Conservation (phyloP, 306 rosid genomes). For the Glycine latifolia region DNA sequence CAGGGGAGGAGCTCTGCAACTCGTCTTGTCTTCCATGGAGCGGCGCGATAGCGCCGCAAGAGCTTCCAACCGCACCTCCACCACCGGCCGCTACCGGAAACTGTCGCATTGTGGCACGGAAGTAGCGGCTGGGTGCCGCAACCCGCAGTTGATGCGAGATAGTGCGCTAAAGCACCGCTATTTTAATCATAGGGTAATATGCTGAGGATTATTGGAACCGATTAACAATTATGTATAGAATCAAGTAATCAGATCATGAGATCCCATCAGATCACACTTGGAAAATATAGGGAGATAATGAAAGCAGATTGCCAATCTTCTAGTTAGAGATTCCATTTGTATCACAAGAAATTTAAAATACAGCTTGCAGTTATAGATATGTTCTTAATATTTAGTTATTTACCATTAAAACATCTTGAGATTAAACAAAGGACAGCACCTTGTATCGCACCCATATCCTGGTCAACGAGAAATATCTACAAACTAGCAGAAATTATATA, state of each 20-base stretch:
- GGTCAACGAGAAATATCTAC: constrained; percentile 40
- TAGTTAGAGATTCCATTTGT: constrained; percentile 46
- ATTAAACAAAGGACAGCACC: constrained; percentile 68
- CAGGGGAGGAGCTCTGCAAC: no score
- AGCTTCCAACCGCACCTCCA: no score
- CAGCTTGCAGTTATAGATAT: constrained; percentile 44
- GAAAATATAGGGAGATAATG: constrained; percentile 22
- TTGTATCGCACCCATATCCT: constrained; percentile 66
- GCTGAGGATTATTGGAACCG: constrained; percentile 39
- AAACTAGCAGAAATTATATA: constrained; percentile 54
- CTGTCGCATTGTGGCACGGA: no score
- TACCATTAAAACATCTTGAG: constrained; percentile 74
- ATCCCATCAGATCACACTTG: constrained; percentile 27
- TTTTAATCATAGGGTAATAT: no score
- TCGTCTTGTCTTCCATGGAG: no score
- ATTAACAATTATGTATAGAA: constrained; percentile 27
- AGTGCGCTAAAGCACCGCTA: no score
- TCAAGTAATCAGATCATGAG: constrained; percentile 25
- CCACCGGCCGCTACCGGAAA: no score
- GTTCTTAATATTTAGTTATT: constrained; percentile 57
- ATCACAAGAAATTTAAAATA: constrained; percentile 43
- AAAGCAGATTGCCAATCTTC: constrained; percentile 26
- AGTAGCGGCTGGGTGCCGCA: no score
- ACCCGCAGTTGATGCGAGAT: no score
- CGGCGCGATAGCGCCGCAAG: no score